phyloP scores from a whole-genome alignment of 1,139 yeast species.

The Trichomonascaceae sp. region DNA sequence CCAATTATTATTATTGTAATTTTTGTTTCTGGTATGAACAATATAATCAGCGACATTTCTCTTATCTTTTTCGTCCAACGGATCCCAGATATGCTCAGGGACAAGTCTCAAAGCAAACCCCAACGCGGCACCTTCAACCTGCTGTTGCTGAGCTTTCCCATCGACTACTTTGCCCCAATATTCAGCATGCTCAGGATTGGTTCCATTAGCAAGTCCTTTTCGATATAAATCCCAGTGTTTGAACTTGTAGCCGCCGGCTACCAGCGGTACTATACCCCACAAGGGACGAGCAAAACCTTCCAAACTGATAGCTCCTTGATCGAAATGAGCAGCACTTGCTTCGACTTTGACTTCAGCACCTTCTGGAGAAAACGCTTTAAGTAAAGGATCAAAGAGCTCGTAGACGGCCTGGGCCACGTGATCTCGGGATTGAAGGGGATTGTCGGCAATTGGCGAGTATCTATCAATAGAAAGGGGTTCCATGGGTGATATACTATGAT shows the following conservation, averaged over 20 bases:
- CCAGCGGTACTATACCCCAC: conserved; percentile 31
- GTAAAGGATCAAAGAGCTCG: conserved; percentile 18
- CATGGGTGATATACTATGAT: neutral
- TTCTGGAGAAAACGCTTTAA: conserved; percentile 18
- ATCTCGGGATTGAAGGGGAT: conserved; percentile 15
- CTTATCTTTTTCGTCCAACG: conserved; percentile 23
- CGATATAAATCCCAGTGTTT: conserved; percentile 21
- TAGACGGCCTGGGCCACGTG: conserved; percentile 19
- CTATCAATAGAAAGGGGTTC: neutral
- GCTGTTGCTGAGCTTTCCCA: conserved; percentile 21
- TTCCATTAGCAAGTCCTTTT: conserved; percentile 29
- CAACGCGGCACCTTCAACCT: conserved; percentile 32
- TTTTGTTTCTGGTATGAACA: conserved; percentile 19
- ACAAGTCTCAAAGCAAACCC: conserved; percentile 27
- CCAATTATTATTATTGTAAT: conserved; percentile 27
- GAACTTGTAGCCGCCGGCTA: conserved; percentile 29
- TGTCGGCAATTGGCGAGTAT: conserved; percentile 11
- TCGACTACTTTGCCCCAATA: conserved; percentile 30
- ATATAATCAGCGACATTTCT: conserved; percentile 22
- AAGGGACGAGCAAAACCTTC: conserved; percentile 31
- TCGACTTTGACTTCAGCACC: conserved; percentile 21
- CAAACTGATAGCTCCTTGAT: conserved; percentile 24
- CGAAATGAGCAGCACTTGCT: conserved; percentile 23
- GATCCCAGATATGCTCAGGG: conserved; percentile 30
- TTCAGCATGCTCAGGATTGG: conserved; percentile 28